Percentiles rank a stretch among this genome's conserved stretches.
These are phyloP conservation scores for Phaeosphaeriaceae sp. DNA, from an alignment of 2,329 filamentous ascomycete genomes.

Conservation along the genomic window DNA sequence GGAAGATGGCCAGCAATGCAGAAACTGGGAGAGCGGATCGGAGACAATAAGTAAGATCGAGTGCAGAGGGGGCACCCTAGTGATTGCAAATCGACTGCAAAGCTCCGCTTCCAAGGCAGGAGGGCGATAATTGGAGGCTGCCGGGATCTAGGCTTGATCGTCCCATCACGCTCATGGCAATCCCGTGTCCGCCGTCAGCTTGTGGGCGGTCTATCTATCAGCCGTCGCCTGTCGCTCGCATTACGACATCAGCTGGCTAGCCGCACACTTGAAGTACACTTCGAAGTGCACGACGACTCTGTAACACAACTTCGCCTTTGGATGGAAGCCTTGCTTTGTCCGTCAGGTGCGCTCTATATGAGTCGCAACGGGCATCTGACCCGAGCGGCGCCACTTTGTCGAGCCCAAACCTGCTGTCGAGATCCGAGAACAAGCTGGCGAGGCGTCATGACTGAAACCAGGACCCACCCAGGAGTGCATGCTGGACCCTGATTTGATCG, in stretches of 20 bases:
- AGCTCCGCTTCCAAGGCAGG: slow-evolving; percentile 10
- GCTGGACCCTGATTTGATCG: slow-evolving; percentile 15
- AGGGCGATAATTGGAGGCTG: slow-evolving; percentile 1
- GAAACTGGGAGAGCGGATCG: slow-evolving; percentile 8
- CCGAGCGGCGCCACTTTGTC: slow-evolving; percentile 1
- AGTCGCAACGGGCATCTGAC: slow-evolving; percentile 9
- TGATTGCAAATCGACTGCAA: slow-evolving; percentile 4
- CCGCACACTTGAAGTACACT: not conserved
- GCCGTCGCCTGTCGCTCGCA: slow-evolving; percentile 3
- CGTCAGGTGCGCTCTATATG: slow-evolving; percentile 6
- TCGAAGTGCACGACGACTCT: not conserved
- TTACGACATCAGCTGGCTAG: slow-evolving; percentile 6
- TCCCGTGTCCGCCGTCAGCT: slow-evolving; percentile 4
- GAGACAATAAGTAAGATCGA: slow-evolving; percentile 11
- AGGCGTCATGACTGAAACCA: slow-evolving; percentile 15
- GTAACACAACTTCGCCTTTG: not conserved
- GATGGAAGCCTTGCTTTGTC: not conserved
- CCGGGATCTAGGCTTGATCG: slow-evolving; percentile 7
- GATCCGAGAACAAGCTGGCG: slow-evolving; percentile 4
- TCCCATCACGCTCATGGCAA: not conserved
- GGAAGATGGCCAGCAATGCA: slow-evolving; percentile 2
- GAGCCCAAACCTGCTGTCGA: slow-evolving; percentile 13
- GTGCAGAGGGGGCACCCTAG: slow-evolving; percentile 1
- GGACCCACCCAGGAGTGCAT: slow-evolving; percentile 6
- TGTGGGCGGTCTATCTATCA: slow-evolving; percentile 8